Base-by-base conservation (phyloP, 441 rosid genomes). In the Arabidopsis lyrata region DNA sequence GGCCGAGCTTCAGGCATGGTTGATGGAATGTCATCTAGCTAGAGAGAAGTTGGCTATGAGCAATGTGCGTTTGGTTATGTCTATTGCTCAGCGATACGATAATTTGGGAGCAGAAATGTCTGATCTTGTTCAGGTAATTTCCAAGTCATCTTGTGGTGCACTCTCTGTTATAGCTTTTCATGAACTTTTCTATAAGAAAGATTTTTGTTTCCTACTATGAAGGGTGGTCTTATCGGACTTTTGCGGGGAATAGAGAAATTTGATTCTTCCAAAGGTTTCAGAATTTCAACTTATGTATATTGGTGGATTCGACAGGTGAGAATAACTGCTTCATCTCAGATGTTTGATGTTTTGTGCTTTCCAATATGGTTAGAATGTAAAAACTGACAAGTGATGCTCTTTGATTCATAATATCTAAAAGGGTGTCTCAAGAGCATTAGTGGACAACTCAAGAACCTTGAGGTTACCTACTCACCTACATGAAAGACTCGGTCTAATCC, bases 301-400 rank as follows among this genome's bases (percentile, higher is more conserved):
- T 95, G 98, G 99, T 95, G 97, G 98, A 95, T 95, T 64, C 96
- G 95, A 75, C 99, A 95, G 95, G 99, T 90, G 73, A 18, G 62
- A 74, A 66, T 6, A 29, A 24, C 49, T 54, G 24, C 61, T 73
- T 48, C 16, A 66, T 5, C 70, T 42, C 2, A 24, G 10, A 44
- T 32, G 52, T 65, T 24, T 66, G 41, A 10, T 29, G 62, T 59
- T 41, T 41, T 58, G n/a, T 56, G 31, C 22, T 65, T 57, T 53
- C 54, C n/a, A 49, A 41, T 12, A 9, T 55, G 49, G 9, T 42
- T 24, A 56, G 50, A 65, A 18, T 29, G 58, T 34, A 12, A 48
- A 56, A 32, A n/a, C 56, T 60, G 11, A 55, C 47, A 41, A 31
- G 8, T 74, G 22, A 42, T 42, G 10, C 5, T 48, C 35, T 76